Evolutionary conservation across 129 eudicot genomes (phyloP).

Genomic region (Flaveria sonorensis): DNA sequence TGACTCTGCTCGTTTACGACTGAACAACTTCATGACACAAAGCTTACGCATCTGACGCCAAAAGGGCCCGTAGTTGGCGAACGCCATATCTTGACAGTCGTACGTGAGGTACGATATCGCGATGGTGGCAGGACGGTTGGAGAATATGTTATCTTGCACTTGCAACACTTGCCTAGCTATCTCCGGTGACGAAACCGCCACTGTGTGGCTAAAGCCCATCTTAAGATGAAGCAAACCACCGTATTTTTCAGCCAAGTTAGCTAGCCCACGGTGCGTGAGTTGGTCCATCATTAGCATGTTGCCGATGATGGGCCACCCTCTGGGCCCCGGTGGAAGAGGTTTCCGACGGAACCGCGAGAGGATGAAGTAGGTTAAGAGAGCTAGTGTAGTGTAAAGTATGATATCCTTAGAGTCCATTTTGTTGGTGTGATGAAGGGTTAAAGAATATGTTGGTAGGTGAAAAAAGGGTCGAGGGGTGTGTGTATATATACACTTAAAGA

Average conservation of each 20-base stretch:
- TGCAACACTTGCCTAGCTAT: conserved; percentile 77
- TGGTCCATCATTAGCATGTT: conserved; percentile 83
- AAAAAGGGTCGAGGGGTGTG: not conserved
- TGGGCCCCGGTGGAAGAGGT: conserved; percentile 76
- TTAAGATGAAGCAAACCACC: conserved; percentile 76
- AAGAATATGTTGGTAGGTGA: not conserved
- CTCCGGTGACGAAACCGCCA: conserved; percentile 69
- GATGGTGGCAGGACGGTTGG: conserved; percentile 81
- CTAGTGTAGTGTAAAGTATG: conserved; percentile 41
- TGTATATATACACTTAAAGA: conserved; percentile 21
- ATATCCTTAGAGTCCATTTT: conserved; percentile 22
- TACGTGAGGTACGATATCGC: conserved; percentile 81
- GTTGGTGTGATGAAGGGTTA: not conserved
- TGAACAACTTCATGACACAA: conserved; percentile 82
- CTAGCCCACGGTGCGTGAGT: conserved; percentile 81
- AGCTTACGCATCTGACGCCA: conserved; percentile 97
- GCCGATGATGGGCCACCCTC: conserved; percentile 83
- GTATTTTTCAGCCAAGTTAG: conserved; percentile 52
- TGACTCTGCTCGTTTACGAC: conserved; percentile 86
- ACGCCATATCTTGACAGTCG: conserved; percentile 90
- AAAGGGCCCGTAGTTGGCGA: conserved; percentile 90
- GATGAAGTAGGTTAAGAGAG: conserved; percentile 39
- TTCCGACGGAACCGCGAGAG: conserved; percentile 39
- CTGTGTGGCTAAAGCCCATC: conserved; percentile 70
- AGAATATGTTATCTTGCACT: conserved; percentile 70